Conservation (phyloP, 2,329 filamentous ascomycete genomes). For the Proliferodiscus dingleyae region DNA sequence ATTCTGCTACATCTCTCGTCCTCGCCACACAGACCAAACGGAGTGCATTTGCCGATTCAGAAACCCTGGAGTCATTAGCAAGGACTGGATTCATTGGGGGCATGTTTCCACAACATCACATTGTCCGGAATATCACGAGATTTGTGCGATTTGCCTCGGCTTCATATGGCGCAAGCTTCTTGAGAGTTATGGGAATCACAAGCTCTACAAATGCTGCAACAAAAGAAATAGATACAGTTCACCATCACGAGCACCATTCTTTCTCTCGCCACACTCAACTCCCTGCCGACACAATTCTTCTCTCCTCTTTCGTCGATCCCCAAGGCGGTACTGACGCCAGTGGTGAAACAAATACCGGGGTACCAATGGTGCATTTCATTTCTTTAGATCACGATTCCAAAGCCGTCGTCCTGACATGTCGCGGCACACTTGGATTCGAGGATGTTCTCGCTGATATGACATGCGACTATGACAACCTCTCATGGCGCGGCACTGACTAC, state of each 20-base stretch:
- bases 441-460: slow-evolving; percentile 54
- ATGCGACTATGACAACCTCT: slow-evolving; percentile 48
- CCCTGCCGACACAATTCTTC: slow-evolving; percentile 50
- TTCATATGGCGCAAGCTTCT: slow-evolving; percentile 59
- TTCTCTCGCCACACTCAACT: slow-evolving; percentile 60
- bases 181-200: slow-evolving; percentile 59
- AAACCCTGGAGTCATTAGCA: slow-evolving; percentile 25
- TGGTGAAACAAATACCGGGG: slow-evolving; percentile 45
- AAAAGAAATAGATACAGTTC: slow-evolving; percentile 31
- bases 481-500: slow-evolving; percentile 45
- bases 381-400: slow-evolving; percentile 53
- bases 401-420: slow-evolving; percentile 49
- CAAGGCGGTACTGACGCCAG: slow-evolving; percentile 46
- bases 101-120: slow-evolving; percentile 54
- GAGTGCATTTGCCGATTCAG: slow-evolving; percentile 25
- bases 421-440: slow-evolving; percentile 52
- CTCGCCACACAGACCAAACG: slow-evolving; percentile 29
- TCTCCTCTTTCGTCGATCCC: slow-evolving; percentile 52
- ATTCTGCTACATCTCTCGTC: slow-evolving; percentile 28
- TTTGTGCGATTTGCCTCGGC: slow-evolving; percentile 65
- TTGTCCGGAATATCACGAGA: slow-evolving; percentile 57
- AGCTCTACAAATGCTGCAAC: slow-evolving; percentile 40
- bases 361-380: slow-evolving; percentile 52
- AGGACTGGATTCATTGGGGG: slow-evolving; percentile 50
- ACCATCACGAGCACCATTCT: slow-evolving; percentile 56